Conservation (phyloP, 1,284 basidiomycete species). For the Spongiforma sp. region DNA sequence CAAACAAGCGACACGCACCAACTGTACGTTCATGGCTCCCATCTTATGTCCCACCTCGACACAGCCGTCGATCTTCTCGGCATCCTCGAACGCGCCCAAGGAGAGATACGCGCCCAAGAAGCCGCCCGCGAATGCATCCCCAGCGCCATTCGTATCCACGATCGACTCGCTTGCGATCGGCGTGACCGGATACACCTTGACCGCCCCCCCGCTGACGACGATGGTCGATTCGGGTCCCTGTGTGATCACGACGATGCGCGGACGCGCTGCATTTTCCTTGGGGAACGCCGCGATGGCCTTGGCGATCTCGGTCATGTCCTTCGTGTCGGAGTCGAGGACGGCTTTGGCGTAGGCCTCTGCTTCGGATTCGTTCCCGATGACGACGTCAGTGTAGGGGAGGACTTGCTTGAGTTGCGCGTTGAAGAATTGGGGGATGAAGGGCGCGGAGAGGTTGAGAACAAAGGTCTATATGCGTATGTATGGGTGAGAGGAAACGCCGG, state of each 20-base stretch:
- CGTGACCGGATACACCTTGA: constrained; percentile 66
- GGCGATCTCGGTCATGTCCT: constrained; percentile 74
- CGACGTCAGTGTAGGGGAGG: constrained; percentile 82
- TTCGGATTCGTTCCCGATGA: constrained; percentile 96
- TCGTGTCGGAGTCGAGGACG: constrained; percentile 59
- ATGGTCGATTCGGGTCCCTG: constrained; percentile 87
- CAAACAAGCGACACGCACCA: constrained; percentile 53
- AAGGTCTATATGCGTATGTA: constrained; percentile 61
- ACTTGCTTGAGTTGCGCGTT: constrained; percentile 80
- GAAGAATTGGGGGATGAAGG: constrained; percentile 98
- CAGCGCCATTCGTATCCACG: constrained; percentile 99
- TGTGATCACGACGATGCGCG: constrained; percentile 91
- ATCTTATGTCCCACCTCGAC: constrained; percentile 91
- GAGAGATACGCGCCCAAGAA: constrained; percentile 90
- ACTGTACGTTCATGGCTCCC: constrained; percentile 88
- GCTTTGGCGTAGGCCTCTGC: constrained; percentile 87
- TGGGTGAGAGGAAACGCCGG: neutral
- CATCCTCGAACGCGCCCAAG: no score
- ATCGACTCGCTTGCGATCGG: constrained; percentile 74
- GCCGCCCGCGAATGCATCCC: constrained; percentile 98
- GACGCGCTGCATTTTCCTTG: constrained; percentile 70
- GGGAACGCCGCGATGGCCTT: constrained; percentile 71
- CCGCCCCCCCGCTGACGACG: constrained; percentile 67
- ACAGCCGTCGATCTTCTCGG: constrained; percentile 86
- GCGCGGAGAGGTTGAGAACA: constrained; percentile 94